phyloP scores from a whole-genome alignment of 2,329 filamentous ascomycete species.

The Aspergillus fumigatiaffinis region DNA sequence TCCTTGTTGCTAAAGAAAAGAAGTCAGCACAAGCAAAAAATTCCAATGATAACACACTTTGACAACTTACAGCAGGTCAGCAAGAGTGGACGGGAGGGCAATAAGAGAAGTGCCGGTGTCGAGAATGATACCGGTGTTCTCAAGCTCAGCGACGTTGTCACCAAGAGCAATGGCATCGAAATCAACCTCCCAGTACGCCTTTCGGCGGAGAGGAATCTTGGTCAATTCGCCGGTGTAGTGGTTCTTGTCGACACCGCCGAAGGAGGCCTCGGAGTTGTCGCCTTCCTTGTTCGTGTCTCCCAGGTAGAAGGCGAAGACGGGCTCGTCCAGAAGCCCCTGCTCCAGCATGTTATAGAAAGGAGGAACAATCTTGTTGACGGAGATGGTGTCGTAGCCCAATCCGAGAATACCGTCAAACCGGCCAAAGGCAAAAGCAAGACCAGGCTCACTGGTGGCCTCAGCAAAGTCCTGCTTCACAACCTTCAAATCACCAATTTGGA shows the following conservation, averaged over 20 bases:
- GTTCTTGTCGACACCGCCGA: constrained; percentile 79
- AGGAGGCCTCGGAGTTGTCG: constrained; percentile 78
- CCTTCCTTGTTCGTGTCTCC: constrained; percentile 67
- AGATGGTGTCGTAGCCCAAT: constrained; percentile 90
- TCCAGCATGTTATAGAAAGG: constrained; percentile 96
- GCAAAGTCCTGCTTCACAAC: constrained; percentile 92
- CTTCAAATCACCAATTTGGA: constrained; percentile 83
- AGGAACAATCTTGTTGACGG: constrained; percentile 91
- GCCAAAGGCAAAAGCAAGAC: constrained; percentile 95
- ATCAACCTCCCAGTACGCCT: constrained; percentile 99
- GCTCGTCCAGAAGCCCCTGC: constrained; percentile 83
- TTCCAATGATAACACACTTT: background rate
- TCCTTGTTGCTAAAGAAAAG: constrained; percentile 65
- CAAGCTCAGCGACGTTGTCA: constrained; percentile 78
- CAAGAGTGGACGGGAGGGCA: constrained; percentile 83
- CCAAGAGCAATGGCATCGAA: constrained; percentile 89
- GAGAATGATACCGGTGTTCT: constrained; percentile 92
- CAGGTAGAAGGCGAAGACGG: constrained; percentile 96
- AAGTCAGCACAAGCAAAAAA: constrained; percentile 8
- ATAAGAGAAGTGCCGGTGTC: constrained; percentile 98
- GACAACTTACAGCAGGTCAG: constrained; percentile 71
- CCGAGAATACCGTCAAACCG: constrained; percentile 96
- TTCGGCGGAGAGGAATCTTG: constrained; percentile 91
- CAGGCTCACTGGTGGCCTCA: constrained; percentile 92
- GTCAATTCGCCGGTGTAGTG: constrained; percentile 83